Evolutionary conservation across 2,329 filamentous ascomycete genomes (phyloP), one percentile per base, ranked within the genome.

Genomic region (Pestalotiopsis sp.): DNA sequence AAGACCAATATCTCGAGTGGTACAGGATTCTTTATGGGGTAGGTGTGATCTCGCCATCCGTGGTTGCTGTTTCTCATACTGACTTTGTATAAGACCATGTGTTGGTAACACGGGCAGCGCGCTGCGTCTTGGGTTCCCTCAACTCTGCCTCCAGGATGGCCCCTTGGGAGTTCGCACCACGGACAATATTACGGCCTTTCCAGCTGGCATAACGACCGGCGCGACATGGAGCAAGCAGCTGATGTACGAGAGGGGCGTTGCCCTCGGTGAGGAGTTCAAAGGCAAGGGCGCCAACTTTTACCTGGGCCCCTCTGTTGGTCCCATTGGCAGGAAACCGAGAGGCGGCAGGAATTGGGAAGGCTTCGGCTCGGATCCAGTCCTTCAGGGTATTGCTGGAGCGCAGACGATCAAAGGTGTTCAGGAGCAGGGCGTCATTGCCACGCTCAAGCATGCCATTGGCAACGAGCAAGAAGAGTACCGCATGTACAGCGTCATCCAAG

Each of bases 1-100:
- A 95, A 95, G 81, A 90, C 91, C 3, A 95, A 94, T 76, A 85
- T 94, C 65, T 94, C 92, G 0, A 87, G 88, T 1, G 92, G 92
- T 3, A 91, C 87, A 1, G 92, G 92, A 1, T 85, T 91, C 57
- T 91, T 85, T 71, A 94, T 94, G 92, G 92, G 87, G 83, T n/a
- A 45, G 57, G 66, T 64, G 64, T 23, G 45, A 68, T 61, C 4
- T 49, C 39, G 52, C 65, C 36, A n/a, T 9, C 4, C 2, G 7
- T 1, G 7, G 31, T 6, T 57, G 17, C 12, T 41, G 17, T 27
- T 13, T n/a, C 0, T 56, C 4, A 25, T 65, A 23, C 25, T 45
- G 17, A 61, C 17, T 4, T 0, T 13, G 4, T 71, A 20, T 20
- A 11, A 87, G 87, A 38, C 89, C 85, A 36, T 96, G 93, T 72